Base-by-base conservation (phyloP, 306 rosid genomes). In the Sindora glabra region DNA sequence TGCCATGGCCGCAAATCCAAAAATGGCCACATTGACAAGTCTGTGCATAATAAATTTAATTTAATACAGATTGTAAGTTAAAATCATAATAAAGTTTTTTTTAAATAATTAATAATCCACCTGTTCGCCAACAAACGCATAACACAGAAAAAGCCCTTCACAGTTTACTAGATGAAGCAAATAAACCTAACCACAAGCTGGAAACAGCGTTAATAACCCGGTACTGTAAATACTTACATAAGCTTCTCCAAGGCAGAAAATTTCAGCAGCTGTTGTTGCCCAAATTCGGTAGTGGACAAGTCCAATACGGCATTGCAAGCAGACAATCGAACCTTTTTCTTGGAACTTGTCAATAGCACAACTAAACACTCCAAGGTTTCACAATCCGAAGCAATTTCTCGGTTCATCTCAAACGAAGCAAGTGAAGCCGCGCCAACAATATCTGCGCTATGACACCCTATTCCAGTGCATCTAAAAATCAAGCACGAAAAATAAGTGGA, bases 291-390 rank as follows among this genome's bases (percentile, higher is more conserved):
- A 3, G 79, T 72, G 44, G 83, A 74, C 68, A 90, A 70, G 66
- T 90, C 90, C 67, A 90, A 52, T 4, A 84, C 60, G 36, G 97
- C 89, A 67, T 84, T 84, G 70, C 95, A 90, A 10, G 89, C 79
- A 62, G 92, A 81, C 40, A 67, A 49, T 2, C 65, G 13, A 56
- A 76, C 72, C 24, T 53, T 63, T 47, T 65, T 74, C 44, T 72
- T 64, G 0, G 83, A 70, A 66, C 25, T 76, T 8, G 12, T 56
- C 61, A 89, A 56, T 0, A 77, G 64, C 0, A 61, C 72, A 68
- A 78, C 68, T 74, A 86, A 65, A 19, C 74, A 77, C 56, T 66
- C 63, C 22, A 86, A 34, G 5, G 80, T 65, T 68, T 71, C 77
- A 39, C 69, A 62, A 70, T 86, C 95, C 10, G 72, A 63, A 26